Percentiles rank a stretch among this genome's conserved stretches.
Evolutionary conservation across 169 alveolate species (phyloP).

Genomic region (Theileria orientalis): DNA sequence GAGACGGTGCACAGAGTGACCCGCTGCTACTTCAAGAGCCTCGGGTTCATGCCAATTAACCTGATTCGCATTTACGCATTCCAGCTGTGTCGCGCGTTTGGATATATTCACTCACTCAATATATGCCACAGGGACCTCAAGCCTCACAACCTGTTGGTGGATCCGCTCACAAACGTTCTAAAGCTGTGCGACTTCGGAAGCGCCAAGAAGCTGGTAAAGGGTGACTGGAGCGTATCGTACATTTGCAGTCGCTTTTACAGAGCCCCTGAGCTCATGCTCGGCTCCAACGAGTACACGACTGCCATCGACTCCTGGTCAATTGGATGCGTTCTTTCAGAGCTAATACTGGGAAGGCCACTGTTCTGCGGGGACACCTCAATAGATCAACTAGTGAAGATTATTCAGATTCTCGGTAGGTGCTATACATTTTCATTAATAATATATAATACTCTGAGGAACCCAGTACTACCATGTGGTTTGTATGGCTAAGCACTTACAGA

Average conservation of each 20-base stretch:
- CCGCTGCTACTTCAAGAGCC: slow-evolving; percentile 86
- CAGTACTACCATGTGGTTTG: neutral
- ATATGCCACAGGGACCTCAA: slow-evolving; percentile 98
- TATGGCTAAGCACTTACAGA: neutral
- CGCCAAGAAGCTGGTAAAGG: slow-evolving; percentile 91
- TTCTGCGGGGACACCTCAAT: slow-evolving; percentile 96
- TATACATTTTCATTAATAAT: no score
- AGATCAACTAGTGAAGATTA: slow-evolving; percentile 93
- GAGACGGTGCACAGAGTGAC: slow-evolving; percentile 92
- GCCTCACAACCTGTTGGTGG: slow-evolving; percentile 97
- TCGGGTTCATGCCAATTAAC: slow-evolving; percentile 86
- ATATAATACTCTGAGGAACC: slow-evolving; percentile 30
- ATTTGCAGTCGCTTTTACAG: slow-evolving; percentile 97
- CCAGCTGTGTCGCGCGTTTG: slow-evolving; percentile 92
- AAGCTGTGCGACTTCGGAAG: slow-evolving; percentile 98
- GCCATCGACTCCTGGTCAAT: slow-evolving; percentile 97
- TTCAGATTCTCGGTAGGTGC: slow-evolving; percentile 74
- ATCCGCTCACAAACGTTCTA: slow-evolving; percentile 88
- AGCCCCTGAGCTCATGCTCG: slow-evolving; percentile 99
- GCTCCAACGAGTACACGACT: slow-evolving; percentile 95
- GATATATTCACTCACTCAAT: slow-evolving; percentile 91
- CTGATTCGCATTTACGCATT: slow-evolving; percentile 92
- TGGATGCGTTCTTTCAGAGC: slow-evolving; percentile 95
- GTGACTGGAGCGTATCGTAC: slow-evolving; percentile 92
- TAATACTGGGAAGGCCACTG: slow-evolving; percentile 92